Percentiles rank a stretch among this genome's conserved stretches.
These are phyloP conservation scores for Solanum medicagineum DNA, from an alignment of 257 asterid species.

Conservation along the genomic window DNA sequence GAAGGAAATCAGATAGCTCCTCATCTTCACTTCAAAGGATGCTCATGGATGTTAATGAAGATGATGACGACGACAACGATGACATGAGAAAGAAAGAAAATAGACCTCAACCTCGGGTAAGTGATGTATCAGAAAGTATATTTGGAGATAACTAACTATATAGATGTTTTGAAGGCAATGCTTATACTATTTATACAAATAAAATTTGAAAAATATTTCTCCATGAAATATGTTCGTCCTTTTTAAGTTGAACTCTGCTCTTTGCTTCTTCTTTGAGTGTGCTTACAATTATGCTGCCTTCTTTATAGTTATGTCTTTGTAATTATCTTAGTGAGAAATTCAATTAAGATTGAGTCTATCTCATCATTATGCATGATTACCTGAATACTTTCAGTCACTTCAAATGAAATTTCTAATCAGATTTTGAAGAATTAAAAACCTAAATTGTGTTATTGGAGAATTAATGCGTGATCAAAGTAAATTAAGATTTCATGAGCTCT, in stretches of 20 bases:
- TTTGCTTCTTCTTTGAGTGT: not conserved
- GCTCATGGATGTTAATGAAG: slow-evolving; percentile 54
- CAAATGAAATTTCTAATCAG: not conserved
- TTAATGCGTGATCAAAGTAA: not conserved
- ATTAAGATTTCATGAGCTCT: not conserved
- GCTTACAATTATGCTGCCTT: not conserved
- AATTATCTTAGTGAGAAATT: not conserved
- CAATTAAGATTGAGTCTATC: not conserved
- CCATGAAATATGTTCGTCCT: not conserved
- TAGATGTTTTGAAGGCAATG: not conserved
- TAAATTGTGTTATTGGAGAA: not conserved
- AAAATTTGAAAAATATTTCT: not conserved
- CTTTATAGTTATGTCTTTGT: not conserved
- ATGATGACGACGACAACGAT: slow-evolving; percentile 34
- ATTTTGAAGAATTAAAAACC: not conserved
- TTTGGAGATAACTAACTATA: not conserved
- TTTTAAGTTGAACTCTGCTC: not conserved
- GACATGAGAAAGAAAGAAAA: slow-evolving; percentile 41
- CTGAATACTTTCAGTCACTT: not conserved
- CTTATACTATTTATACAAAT: not conserved
- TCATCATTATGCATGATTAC: not conserved
- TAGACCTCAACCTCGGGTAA: slow-evolving; percentile 77
- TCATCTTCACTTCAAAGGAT: slow-evolving; percentile 67
- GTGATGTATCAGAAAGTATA: not conserved
- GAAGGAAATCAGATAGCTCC: slow-evolving; percentile 53